A percentile compares a stretch with the other conserved stretches of the same genome.
Conservation (phyloP, 1,139 yeast species). For the Diutina rugosa region DNA sequence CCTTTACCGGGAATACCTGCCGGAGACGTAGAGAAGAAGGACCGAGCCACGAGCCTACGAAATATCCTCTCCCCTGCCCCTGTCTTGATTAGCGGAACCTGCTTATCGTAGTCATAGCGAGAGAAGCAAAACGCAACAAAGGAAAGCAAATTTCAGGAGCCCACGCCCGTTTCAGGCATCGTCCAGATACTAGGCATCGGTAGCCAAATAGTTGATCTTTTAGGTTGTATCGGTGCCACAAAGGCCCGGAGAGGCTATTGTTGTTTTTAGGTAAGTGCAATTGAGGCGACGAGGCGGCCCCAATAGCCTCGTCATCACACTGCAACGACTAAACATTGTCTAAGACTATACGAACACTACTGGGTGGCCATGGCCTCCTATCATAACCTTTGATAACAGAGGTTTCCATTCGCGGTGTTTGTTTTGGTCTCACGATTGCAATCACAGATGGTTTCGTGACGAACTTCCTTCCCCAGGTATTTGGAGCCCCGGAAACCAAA, state of each 20-base stretch:
- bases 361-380: no score
- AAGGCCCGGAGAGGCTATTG: neutral
- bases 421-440: neutral
- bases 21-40: no score
- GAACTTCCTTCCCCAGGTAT: neutral
- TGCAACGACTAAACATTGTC: neutral
- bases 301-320: neutral
- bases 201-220: neutral
- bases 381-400: no score
- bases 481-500: neutral
- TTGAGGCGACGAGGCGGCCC: neutral
- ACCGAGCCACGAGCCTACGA: no score
- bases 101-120: no score
- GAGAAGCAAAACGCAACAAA: no score
- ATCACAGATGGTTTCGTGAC: neutral
- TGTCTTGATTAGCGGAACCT: no score
- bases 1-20: neutral
- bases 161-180: neutral
- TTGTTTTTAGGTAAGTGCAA: neutral
- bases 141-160: no score
- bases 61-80: no score
- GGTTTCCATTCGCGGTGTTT: no score
- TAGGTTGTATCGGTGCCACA: neutral
- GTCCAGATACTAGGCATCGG: neutral
- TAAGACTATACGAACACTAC: neutral